Conservation (phyloP, 2,329 filamentous ascomycete species). For the Fusarium sp. region DNA sequence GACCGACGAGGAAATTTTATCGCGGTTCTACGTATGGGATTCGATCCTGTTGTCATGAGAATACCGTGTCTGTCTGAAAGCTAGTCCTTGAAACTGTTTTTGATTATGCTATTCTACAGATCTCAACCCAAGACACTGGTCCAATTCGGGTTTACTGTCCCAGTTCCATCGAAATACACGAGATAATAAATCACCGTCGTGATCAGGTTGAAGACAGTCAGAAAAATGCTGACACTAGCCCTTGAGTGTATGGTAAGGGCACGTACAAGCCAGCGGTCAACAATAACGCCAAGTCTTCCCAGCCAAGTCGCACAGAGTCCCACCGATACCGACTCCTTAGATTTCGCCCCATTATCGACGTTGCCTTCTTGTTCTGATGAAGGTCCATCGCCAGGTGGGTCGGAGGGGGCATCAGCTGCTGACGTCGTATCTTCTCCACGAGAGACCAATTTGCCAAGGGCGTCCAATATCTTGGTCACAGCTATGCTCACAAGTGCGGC, state of each 20-base stretch:
- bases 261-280: background rate
- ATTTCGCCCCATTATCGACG: background rate
- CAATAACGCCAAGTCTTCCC: background rate
- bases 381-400: too few relatives aligned
- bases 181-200: conserved; percentile 19
- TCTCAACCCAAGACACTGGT: conserved; percentile 12
- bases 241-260: background rate
- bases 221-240: background rate
- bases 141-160: conserved; percentile 6
- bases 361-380: fast-evolving
- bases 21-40: too few relatives aligned
- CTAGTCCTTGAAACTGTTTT: too few relatives aligned
- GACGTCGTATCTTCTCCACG: background rate
- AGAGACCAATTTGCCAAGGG: background rate
- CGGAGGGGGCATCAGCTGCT: background rate
- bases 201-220: conserved; percentile 14
- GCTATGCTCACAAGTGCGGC: background rate
- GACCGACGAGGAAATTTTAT: too few relatives aligned
- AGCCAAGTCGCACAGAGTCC: fast-evolving
- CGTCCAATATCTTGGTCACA: background rate
- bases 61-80: too few relatives aligned
- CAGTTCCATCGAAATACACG: conserved; percentile 18
- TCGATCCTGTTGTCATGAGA: too few relatives aligned
- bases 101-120: too few relatives aligned
- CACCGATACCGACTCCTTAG: fast-evolving